Evolutionary conservation across 495 filamentous ascomycete species (phyloP).

Genomic region (Astrothelium macrocarpum): DNA sequence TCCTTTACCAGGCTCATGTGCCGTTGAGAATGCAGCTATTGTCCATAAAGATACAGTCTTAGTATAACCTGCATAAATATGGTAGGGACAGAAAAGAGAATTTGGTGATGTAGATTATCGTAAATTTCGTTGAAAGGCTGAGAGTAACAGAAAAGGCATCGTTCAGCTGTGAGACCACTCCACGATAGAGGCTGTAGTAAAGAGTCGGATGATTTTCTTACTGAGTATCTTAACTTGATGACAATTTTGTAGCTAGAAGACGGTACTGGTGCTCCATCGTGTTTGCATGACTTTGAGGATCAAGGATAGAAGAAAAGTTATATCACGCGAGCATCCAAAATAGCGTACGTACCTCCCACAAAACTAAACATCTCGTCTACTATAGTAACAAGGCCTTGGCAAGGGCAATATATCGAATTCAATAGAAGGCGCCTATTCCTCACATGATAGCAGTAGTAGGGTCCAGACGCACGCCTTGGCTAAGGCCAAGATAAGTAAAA

Average conservation of each 20-base stretch:
- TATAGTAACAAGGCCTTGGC: background rate
- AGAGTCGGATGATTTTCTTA: too few species aligned
- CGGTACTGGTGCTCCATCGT: too few species aligned
- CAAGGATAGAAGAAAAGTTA: background rate
- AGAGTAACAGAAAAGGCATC: too few species aligned
- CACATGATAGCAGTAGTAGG: too few species aligned
- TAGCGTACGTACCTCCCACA: background rate
- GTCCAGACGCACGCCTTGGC: too few species aligned
- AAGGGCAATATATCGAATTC: background rate
- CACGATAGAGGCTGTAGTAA: too few species aligned
- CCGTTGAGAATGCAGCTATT: slow-evolving; percentile 10
- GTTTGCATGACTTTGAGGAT: too few species aligned
- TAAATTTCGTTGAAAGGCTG: background rate
- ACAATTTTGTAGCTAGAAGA: background rate
- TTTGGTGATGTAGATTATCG: background rate
- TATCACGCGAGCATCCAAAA: background rate
- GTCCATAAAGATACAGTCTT: background rate
- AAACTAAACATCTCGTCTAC: background rate
- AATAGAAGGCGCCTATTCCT: too few species aligned
- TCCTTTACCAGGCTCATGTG: slow-evolving; percentile 25
- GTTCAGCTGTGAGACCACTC: too few species aligned
- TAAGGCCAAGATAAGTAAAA: too few species aligned
- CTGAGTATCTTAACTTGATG: too few species aligned
- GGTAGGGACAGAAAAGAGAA: background rate
- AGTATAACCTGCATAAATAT: background rate